These are phyloP conservation scores for Amaranthus cruentus DNA, from an alignment of 148 eudicot genomes.

Conservation along the genomic window DNA sequence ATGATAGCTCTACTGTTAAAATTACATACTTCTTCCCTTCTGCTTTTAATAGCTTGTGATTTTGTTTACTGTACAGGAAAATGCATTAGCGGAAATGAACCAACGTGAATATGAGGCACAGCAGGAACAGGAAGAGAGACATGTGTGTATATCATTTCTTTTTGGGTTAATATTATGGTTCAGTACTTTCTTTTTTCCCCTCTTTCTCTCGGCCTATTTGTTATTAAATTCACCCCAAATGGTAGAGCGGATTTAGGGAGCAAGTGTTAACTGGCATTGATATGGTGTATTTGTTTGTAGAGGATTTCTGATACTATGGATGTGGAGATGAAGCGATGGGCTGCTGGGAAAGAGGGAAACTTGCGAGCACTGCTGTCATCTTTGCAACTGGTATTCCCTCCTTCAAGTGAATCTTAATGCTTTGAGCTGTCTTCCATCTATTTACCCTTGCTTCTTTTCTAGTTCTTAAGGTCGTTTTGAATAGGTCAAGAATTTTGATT, in stretches of 20 bases:
- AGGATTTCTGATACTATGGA: conserved; percentile 66
- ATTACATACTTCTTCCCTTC: neutral
- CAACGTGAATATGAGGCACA: conserved; percentile 66
- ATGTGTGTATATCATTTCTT: conserved; percentile 44
- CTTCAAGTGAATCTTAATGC: conserved; percentile 8
- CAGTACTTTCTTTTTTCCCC: neutral
- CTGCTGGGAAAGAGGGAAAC: conserved; percentile 92
- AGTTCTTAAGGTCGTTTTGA: neutral
- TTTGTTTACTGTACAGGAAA: conserved; percentile 37
- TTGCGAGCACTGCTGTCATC: conserved; percentile 75
- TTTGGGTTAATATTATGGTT: neutral
- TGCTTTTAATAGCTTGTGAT: neutral
- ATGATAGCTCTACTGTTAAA: neutral
- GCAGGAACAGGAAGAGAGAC: conserved; percentile 78
- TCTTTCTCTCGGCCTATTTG: neutral
- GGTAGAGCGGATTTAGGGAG: neutral
- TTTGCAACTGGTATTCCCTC: conserved; percentile 54
- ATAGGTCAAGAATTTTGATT: neutral
- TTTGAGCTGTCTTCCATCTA: neutral
- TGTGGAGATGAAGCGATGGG: conserved; percentile 71
- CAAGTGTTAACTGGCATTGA: neutral
- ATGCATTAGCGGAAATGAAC: conserved; percentile 71
- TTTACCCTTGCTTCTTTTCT: conserved; percentile 1
- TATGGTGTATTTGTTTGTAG: conserved; percentile 33
- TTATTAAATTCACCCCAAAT: too few species aligned